phyloP scores from a whole-genome alignment of 495 filamentous ascomycete genomes.

The Lepraria neglecta region DNA sequence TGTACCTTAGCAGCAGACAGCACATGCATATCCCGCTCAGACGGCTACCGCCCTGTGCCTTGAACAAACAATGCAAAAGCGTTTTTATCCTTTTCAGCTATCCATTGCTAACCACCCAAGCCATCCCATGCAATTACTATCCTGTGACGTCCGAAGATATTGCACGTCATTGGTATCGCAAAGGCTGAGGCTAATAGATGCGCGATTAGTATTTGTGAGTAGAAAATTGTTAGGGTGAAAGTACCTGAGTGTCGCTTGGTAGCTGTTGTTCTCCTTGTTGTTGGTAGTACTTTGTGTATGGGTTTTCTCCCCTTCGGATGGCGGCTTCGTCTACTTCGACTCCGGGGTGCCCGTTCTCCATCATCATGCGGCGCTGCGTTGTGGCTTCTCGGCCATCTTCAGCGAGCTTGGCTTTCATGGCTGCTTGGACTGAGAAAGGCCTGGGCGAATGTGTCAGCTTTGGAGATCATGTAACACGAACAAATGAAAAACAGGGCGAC shows the following conservation, averaged over 20 bases:
- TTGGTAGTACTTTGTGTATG: conserved; percentile 60
- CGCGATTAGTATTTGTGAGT: neutral
- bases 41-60: no score
- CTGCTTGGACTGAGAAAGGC: conserved; percentile 43
- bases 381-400: conserved; percentile 48
- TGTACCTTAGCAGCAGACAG: neutral
- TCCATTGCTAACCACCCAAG: neutral
- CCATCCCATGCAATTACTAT: no score
- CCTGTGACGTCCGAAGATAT: no score
- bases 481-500: no score
- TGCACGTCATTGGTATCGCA: conserved; percentile 8
- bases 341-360: conserved; percentile 53
- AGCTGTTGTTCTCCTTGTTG: conserved; percentile 47
- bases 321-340: conserved; percentile 58
- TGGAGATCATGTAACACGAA: no score
- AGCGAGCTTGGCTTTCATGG: conserved; percentile 41
- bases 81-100: neutral
- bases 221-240: neutral
- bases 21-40: neutral
- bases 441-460: conserved; percentile 28
- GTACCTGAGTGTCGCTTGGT: conserved; percentile 27
- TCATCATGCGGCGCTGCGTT: conserved; percentile 42
- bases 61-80: neutral
- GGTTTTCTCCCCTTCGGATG: conserved; percentile 54
- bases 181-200: conserved; percentile 7